Percentiles rank a stretch among this genome's conserved stretches.
phyloP scores from a whole-genome alignment of 78 protist genomes.

The Dictyostelium purpureum region DNA sequence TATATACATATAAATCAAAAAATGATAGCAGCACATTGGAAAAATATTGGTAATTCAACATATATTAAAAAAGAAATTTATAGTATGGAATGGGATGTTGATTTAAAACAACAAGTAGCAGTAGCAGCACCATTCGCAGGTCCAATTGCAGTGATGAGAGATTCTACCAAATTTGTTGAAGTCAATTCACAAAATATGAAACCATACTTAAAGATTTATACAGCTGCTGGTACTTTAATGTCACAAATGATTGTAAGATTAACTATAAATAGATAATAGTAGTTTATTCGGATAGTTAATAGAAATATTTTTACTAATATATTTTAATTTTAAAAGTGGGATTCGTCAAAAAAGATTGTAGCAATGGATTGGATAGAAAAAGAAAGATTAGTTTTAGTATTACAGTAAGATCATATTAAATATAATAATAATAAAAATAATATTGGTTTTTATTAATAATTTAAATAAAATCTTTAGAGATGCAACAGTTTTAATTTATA shows the following conservation, averaged over 20 bases:
- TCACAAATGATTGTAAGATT: slow-evolving; percentile 18
- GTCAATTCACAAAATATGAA: slow-evolving; percentile 14
- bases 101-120: slow-evolving; percentile 17
- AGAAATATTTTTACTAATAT: too few species aligned
- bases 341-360: slow-evolving; percentile 29
- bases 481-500: slow-evolving; percentile 44
- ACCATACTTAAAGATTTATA: slow-evolving; percentile 1
- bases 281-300: too few species aligned
- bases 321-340: neutral
- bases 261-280: neutral
- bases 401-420: slow-evolving; percentile 15
- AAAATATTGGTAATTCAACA: slow-evolving; percentile 28
- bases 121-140: slow-evolving; percentile 69
- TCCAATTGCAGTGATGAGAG: slow-evolving; percentile 55
- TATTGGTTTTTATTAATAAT: neutral
- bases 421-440: too few species aligned
- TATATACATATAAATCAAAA: neutral
- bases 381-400: slow-evolving; percentile 59
- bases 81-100: slow-evolving; percentile 57
- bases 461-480: neutral
- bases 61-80: slow-evolving; percentile 42
- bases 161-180: slow-evolving; percentile 45
- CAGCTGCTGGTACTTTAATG: slow-evolving; percentile 31
- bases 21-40: slow-evolving; percentile 53
- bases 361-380: slow-evolving; percentile 67